Evolutionary conservation across 2,329 filamentous ascomycete genomes (phyloP).

Genomic region (Bipolaris cookei): DNA sequence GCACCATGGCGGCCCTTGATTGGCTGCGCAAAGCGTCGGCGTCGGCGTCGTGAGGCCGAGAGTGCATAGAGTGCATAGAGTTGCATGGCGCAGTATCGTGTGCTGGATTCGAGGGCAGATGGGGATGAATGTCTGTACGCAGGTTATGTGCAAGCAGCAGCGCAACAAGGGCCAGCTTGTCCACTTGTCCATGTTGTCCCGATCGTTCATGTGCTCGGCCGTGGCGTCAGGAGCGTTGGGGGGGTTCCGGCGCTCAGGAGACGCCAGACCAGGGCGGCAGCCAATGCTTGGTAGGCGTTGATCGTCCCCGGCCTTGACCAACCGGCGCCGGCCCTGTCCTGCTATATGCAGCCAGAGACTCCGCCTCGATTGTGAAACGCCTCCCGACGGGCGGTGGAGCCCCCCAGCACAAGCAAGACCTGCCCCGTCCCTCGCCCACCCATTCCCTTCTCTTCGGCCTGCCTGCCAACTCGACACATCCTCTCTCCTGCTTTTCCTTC

Average conservation of each 20-base stretch:
- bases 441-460: background rate
- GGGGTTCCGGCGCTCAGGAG: conserved; percentile 4
- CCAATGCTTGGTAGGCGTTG: conserved; percentile 6
- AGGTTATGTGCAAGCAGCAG: background rate
- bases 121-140: background rate
- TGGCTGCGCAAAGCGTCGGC: conserved; percentile 18
- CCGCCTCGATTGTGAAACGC: conserved; percentile 28
- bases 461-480: conserved; percentile 14
- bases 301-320: conserved; percentile 9
- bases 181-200: too few relatives aligned
- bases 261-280: conserved; percentile 9
- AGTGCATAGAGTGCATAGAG: conserved; percentile 21
- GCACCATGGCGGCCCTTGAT: conserved; percentile 18
- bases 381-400: conserved; percentile 24
- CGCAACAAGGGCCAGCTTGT: background rate
- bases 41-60: conserved; percentile 15
- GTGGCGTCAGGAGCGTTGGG: background rate
- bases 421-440: conserved; percentile 8
- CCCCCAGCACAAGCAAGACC: conserved; percentile 32
- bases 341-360: conserved; percentile 23
- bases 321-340: conserved; percentile 21
- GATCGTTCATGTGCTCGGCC: too few relatives aligned
- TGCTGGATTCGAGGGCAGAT: background rate
- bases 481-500: conserved; percentile 1
- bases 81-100: conserved; percentile 11